These are phyloP conservation scores for Emergomyces africanus DNA, from an alignment of 2,329 filamentous ascomycete genomes.

Conservation along the genomic window DNA sequence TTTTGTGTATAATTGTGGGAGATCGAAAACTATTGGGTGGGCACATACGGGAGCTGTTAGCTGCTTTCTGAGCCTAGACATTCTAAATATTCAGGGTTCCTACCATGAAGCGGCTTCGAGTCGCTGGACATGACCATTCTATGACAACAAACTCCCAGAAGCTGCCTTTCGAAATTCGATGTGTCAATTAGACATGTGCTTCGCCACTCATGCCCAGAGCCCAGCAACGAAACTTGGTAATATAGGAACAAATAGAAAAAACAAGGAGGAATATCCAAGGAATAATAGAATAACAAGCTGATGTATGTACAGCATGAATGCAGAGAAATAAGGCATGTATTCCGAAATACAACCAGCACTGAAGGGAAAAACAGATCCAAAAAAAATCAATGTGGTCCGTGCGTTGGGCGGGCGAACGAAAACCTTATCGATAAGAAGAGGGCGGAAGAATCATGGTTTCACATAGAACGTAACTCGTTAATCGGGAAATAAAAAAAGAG, in stretches of 20 bases:
- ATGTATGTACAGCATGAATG: constrained; percentile 6
- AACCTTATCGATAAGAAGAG: constrained; percentile 1
- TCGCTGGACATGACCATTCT: constrained; percentile 22
- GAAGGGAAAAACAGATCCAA: constrained; percentile 13
- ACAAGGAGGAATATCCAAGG: constrained; percentile 1
- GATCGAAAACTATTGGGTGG: constrained; percentile 46
- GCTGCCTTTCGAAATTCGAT: not conserved
- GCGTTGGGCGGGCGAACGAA: not conserved
- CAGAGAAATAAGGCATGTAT: not conserved
- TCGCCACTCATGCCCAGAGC: not conserved
- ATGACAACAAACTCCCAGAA: not conserved
- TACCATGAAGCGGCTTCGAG: constrained; percentile 27
- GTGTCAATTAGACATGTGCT: not conserved
- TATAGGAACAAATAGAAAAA: not conserved
- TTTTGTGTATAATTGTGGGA: constrained; percentile 72
- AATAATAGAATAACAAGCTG: not conserved
- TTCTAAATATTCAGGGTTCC: constrained; percentile 17
- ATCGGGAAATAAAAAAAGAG: not conserved
- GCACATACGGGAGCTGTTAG: not conserved
- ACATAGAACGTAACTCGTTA: not conserved
- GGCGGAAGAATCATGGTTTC: not conserved
- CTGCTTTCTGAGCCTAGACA: constrained; percentile 19
- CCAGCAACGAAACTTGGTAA: not conserved
- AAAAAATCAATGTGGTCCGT: constrained; percentile 6
- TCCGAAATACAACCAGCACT: not conserved